Conservation (phyloP, 2,329 filamentous ascomycete genomes). For the Fusarium chaquense region DNA sequence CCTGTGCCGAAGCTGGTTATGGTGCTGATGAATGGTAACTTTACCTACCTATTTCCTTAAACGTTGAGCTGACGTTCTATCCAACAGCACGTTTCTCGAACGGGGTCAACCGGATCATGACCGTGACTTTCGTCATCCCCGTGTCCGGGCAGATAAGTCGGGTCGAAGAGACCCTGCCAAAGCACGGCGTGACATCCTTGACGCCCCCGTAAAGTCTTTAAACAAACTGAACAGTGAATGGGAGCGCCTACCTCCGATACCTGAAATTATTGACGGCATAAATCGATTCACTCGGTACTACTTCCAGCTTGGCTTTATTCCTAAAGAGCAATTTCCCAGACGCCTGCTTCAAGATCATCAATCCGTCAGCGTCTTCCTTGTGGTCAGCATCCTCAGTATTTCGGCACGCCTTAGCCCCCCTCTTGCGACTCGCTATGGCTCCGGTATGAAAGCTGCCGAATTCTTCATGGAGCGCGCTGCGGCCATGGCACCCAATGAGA, state of each 20-base stretch:
- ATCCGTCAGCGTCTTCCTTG: constrained; percentile 66
- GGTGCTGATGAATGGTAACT: constrained; percentile 63
- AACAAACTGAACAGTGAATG: constrained; percentile 56
- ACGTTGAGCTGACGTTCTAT: constrained; percentile 12
- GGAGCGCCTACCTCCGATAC: constrained; percentile 62
- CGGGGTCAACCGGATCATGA: constrained; percentile 67
- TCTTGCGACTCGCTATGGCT: constrained; percentile 62
- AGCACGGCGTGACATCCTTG: constrained; percentile 52
- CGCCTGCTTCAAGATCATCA: constrained; percentile 60
- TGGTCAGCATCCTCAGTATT: constrained; percentile 67
- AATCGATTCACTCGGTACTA: constrained; percentile 66
- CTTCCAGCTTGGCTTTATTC: constrained; percentile 71
- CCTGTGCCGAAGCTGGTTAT: constrained; percentile 64
- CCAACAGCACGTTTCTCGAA: constrained; percentile 61
- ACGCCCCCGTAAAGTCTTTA: constrained; percentile 44
- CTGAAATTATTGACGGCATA: constrained; percentile 64
- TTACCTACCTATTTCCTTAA: background rate
- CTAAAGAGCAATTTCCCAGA: constrained; percentile 63
- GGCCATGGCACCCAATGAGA: constrained; percentile 60
- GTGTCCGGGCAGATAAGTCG: constrained; percentile 61
- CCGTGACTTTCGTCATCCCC: constrained; percentile 68
- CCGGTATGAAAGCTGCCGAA: constrained; percentile 64
- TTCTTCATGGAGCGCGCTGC: constrained; percentile 66
- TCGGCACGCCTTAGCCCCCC: constrained; percentile 66
- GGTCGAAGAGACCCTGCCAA: constrained; percentile 56